Percentiles rank a stretch among this genome's conserved stretches.
These are phyloP conservation scores for Trametes sp. DNA, from an alignment of 1,284 basidiomycete genomes.

Conservation along the genomic window DNA sequence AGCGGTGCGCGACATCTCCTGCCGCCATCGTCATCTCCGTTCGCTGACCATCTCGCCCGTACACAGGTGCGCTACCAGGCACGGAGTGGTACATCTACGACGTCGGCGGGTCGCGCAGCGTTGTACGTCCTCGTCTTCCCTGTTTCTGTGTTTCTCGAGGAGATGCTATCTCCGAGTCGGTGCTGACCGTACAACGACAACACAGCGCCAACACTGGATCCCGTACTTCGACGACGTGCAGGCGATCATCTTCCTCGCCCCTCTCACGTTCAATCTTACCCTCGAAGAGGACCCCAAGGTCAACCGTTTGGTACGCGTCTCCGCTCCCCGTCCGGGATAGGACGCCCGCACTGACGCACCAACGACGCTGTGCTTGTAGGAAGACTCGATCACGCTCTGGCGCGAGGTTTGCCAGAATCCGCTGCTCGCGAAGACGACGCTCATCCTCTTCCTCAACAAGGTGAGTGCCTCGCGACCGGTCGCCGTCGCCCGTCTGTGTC, in stretches of 20 bases:
- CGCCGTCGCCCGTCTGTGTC: background rate
- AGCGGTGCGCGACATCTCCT: constrained; percentile 43
- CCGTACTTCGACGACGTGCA: constrained; percentile 66
- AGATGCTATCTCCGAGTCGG: background rate
- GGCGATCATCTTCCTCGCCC: constrained; percentile 61
- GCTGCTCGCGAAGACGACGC: constrained; percentile 59
- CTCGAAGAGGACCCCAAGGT: constrained; percentile 66
- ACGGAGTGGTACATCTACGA: constrained; percentile 74
- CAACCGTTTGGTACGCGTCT: constrained; percentile 55
- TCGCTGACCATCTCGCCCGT: background rate
- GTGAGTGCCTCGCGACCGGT: constrained; percentile 38
- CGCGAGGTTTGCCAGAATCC: constrained; percentile 62
- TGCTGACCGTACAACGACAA: background rate
- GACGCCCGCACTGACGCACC: background rate
- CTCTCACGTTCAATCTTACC: constrained; percentile 63
- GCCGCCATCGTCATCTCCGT: background rate
- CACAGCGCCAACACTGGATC: constrained; percentile 72
- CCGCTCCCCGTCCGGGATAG: background rate
- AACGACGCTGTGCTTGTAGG: constrained; percentile 33
- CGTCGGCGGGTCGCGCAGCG: constrained; percentile 66
- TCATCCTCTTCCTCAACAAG: constrained; percentile 75
- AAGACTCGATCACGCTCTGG: constrained; percentile 68
- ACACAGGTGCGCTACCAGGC: constrained; percentile 36
- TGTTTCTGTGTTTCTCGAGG: too few species aligned
- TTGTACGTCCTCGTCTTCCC: constrained; percentile 45